Base-by-base conservation (phyloP, 164 flowering plant species). In the Houttuynia cordata region DNA sequence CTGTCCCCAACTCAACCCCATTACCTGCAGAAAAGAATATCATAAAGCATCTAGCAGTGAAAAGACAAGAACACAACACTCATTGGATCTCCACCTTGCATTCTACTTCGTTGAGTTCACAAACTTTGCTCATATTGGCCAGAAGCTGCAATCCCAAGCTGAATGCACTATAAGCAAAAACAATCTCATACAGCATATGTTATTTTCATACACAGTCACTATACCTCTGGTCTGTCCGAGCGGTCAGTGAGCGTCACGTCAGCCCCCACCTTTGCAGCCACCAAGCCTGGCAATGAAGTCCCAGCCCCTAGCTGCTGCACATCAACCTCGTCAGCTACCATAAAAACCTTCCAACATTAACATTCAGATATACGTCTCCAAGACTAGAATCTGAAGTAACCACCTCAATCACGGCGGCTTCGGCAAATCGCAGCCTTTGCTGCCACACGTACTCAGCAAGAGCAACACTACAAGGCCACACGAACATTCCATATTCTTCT, bases 381-480 rank as follows among this genome's bases (percentile, higher is more conserved):
- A 30, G 37, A 30, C 4, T 30, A 57, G 15, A 19, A 53, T 14
- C 49, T 10, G 1, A 42, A 42, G 12, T 10, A 42, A 10, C 17
- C 49, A 89, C 98, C 90, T 92, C 97, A 58, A 89, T 72, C 17
- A 92, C 96, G 24, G 62, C 65, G 10, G 64, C 68, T 22, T 80
- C 90, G 18, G 77, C 60, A 72, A 89, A 85, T 20, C 86, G 86
- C 42, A 47, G 70, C 58, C 78, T 70, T 61, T 92, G 91, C 65
- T 89, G 96, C 96, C 96, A 92, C 61, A 92, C 82, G 60, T 92
- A 92, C 77, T 92, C 98, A 0, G 94, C 98, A 12, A 92, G 80
- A 49, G 82, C 76, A 54, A 86, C 58, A 65, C 93, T 86, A 60
- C 88, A 87, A 1, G 97, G 98, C 98, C 98, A 92, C n/a, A 89